Evolutionary conservation across 148 eudicot genomes (phyloP).

Genomic region (Camellia sinensis): DNA sequence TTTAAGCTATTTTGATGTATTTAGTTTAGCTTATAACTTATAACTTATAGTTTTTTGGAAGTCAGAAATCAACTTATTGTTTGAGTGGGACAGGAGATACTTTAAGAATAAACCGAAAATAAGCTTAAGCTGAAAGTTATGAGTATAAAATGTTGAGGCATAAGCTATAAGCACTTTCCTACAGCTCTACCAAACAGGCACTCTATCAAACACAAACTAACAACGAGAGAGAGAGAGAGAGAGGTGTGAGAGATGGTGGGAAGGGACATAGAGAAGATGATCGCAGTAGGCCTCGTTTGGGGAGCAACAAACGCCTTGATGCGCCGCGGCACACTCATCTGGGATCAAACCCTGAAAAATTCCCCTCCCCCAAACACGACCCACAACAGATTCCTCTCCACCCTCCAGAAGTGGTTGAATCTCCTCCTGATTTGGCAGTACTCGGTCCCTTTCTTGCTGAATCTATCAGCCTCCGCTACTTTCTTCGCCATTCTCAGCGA

Average conservation of each 20-base stretch:
- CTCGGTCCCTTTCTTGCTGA: slow-evolving; percentile 68
- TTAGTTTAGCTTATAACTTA: too few relatives aligned
- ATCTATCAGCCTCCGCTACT: slow-evolving; percentile 76
- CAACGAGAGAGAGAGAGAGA: background rate
- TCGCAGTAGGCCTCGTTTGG: slow-evolving; percentile 80
- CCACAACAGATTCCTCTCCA: slow-evolving; percentile 17
- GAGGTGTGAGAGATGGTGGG: slow-evolving; percentile 11
- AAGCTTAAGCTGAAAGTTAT: too few relatives aligned
- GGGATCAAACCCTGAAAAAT: slow-evolving; percentile 49
- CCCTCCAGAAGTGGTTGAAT: slow-evolving; percentile 50
- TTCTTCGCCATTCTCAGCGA: slow-evolving; percentile 69
- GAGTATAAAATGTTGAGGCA: too few relatives aligned
- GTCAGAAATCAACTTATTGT: too few relatives aligned
- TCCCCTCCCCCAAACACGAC: slow-evolving; percentile 24
- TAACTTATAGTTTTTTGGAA: too few relatives aligned
- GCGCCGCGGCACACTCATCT: slow-evolving; percentile 63
- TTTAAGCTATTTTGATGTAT: too few relatives aligned
- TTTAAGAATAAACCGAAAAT: too few relatives aligned
- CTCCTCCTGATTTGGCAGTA: slow-evolving; percentile 61
- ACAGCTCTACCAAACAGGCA: too few relatives aligned
- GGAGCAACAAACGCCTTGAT: slow-evolving; percentile 76
- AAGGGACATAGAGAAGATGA: slow-evolving; percentile 69
- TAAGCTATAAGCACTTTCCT: too few relatives aligned
- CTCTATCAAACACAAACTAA: too few relatives aligned
- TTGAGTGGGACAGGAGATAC: too few relatives aligned